A percentile compares a stretch with the other conserved stretches of the same genome.
These are phyloP conservation scores for Cercospora sp. DNA, from an alignment of 2,329 filamentous ascomycete genomes.

Conservation along the genomic window DNA sequence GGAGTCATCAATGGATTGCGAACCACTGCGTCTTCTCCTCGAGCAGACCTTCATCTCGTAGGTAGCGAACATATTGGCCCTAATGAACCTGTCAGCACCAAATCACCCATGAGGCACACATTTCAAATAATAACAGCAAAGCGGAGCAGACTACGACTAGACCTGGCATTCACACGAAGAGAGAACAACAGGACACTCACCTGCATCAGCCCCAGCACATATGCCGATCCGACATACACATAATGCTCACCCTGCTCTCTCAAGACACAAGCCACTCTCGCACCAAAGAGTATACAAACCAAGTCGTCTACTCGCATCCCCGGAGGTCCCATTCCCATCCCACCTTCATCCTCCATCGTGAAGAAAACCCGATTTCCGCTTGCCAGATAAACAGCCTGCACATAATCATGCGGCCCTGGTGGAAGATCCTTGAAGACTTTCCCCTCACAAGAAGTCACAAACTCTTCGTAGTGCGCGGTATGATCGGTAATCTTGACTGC, in stretches of 20 bases:
- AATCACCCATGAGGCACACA: background rate
- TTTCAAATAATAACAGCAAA: background rate
- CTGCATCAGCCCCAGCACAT: slow-evolving; percentile 15
- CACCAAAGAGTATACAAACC: background rate
- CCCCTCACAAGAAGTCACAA: background rate
- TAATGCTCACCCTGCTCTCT: background rate
- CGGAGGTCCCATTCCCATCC: background rate
- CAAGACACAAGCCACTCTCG: background rate
- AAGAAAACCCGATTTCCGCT: background rate
- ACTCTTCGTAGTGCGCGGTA: background rate
- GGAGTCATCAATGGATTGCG: slow-evolving; percentile 8
- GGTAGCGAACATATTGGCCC: slow-evolving; percentile 4
- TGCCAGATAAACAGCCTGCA: background rate
- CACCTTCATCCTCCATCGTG: background rate
- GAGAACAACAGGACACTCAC: background rate
- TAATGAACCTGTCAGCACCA: background rate
- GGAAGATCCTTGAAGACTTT: background rate
- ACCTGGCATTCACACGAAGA: background rate
- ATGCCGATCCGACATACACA: slow-evolving; percentile 4
- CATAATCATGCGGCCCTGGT: background rate
- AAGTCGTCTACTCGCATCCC: background rate
- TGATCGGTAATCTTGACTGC: background rate
- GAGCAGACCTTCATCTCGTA: background rate
- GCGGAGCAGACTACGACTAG: no score
- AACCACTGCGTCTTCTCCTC: slow-evolving; percentile 5